A percentile compares a stretch with the other conserved stretches of the same genome.
These are phyloP conservation scores for Vitis vinifera DNA, from an alignment of 164 flowering plant species.

Conservation along the genomic window ASM3070453v1 NC_081819.1:13037001-13037500, in stretches of 20 bases:
- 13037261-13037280: constrained; percentile 92
- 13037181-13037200: neutral
- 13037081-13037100: too few relatives aligned
- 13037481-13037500: neutral
- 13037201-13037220: neutral
- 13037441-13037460: neutral
- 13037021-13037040: too few relatives aligned
- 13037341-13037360: constrained; percentile 86
- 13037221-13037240: constrained; percentile 87
- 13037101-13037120: too few relatives aligned
- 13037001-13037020: too few relatives aligned
- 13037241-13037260: constrained; percentile 79
- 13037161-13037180: too few relatives aligned
- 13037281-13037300: constrained; percentile 75
- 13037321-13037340: constrained; percentile 81
- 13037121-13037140: too few relatives aligned
- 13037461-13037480: neutral
- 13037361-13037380: constrained; percentile 97
- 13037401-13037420: constrained; percentile 25
- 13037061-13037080: too few relatives aligned
- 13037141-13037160: too few relatives aligned
- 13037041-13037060: too few relatives aligned
- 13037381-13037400: constrained; percentile 84
- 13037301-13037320: constrained; percentile 82
- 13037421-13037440: too few relatives aligned